Base-by-base conservation (phyloP, 2,329 filamentous ascomycete species). In the Leptographium lundbergii region DNA sequence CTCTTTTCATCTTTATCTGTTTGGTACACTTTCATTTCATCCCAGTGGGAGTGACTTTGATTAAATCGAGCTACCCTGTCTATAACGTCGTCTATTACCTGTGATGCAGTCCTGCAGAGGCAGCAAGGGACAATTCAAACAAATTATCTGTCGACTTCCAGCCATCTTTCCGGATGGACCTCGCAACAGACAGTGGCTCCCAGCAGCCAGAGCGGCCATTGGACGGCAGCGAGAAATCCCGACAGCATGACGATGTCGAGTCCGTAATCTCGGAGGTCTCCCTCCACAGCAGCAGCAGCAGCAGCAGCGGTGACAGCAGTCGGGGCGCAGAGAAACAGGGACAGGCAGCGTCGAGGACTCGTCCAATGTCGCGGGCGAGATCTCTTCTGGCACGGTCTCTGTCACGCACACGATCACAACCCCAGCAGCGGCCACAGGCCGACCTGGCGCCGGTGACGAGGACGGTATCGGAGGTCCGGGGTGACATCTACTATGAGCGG, bases 401-500 rank as follows among this genome's bases (percentile, higher is more conserved):
- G n/a, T 60, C 61, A 11, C 56, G 54, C 25, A 34, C n/a, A 10
- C 58, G 53, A 39, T 51, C 57, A 24, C 54, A 42, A 5, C 36
- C 55, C 9, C 52, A 53, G 10, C 36, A 24, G 39, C 57, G 50
- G 27, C 42, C 58, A 6, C n/a, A 54, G 25, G 57, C 45, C 29
- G 59, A 54, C n/a, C 47, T n/a, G 11, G 58, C 48, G 29, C 61
- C 22, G 61, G 22, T 72, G 4, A 70, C 71, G 4, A 66, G 68
- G 55, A 70, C 68, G 32, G 66, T 74, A 7, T 73, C 72, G 1
- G 72, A 75, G 56, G 67, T 74, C 9, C 67, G 70, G 32, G 73
- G 75, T 62, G 73, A 72, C 36, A 71, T 75, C 59, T 66, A 66
- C 54, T 72, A 69, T 50, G 67, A 69, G 47, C 66, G 70, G 6